These are phyloP conservation scores for Mucor sp. DNA, from an alignment of 371 early-diverging fungal genomes.

Conservation along the genomic window DNA sequence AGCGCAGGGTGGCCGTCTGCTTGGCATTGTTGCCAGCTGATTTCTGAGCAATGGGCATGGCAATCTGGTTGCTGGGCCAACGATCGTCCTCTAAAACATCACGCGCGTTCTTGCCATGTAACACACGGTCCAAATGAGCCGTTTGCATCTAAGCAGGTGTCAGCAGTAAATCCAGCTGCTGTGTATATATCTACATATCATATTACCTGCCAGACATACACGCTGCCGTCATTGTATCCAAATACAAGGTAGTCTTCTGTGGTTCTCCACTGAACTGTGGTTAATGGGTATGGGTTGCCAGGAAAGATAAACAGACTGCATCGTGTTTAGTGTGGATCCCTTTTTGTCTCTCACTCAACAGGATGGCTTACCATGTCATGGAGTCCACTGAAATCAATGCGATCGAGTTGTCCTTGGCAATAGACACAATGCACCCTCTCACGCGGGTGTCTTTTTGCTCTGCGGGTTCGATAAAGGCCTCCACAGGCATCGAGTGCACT, in stretches of 20 bases:
- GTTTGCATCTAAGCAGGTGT: conserved; percentile 64
- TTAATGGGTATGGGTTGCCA: conserved; percentile 57
- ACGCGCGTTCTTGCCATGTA: conserved; percentile 56
- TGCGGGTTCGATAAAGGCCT: conserved; percentile 65
- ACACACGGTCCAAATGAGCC: conserved; percentile 71
- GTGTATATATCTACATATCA: no score
- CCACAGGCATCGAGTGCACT: conserved; percentile 61
- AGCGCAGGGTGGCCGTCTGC: conserved; percentile 28
- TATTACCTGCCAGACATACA: conserved; percentile 79
- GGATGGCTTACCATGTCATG: conserved; percentile 60
- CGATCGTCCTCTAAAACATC: conserved; percentile 62
- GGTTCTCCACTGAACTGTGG: conserved; percentile 69
- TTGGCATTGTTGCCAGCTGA: conserved; percentile 13
- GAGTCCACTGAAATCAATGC: conserved; percentile 77
- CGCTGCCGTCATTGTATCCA: conserved; percentile 64
- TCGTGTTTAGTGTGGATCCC: not conserved
- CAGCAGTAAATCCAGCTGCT: not conserved
- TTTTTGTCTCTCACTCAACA: not conserved
- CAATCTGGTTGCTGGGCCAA: conserved; percentile 54
- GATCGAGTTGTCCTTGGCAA: conserved; percentile 71
- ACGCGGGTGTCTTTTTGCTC: conserved; percentile 59
- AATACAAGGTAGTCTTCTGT: conserved; percentile 70
- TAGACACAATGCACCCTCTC: conserved; percentile 64
- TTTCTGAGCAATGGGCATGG: not conserved
- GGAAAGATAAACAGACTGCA: conserved; percentile 62